Evolutionary conservation across 2,329 filamentous ascomycete species (phyloP).

Genomic region (Grosmannia huntii): DNA sequence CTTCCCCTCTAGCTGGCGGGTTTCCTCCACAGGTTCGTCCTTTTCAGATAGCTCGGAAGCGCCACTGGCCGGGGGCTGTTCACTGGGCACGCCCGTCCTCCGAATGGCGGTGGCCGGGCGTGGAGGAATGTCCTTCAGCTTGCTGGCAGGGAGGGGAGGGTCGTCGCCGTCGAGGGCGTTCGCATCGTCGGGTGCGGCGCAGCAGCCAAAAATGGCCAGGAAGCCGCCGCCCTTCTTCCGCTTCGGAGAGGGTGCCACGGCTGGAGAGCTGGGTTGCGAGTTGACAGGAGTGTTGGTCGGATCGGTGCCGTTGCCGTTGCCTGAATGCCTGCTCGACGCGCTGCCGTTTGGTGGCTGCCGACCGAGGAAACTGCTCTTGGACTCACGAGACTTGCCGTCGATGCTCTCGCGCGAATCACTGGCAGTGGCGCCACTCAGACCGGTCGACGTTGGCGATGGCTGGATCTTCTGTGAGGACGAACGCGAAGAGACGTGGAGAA

Average conservation of each 20-base stretch:
- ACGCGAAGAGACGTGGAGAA: slow-evolving; percentile 47
- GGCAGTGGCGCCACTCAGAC: slow-evolving; percentile 45
- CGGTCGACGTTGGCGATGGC: slow-evolving; percentile 45
- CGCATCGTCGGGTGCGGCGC: slow-evolving; percentile 47
- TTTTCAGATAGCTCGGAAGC: slow-evolving; percentile 36
- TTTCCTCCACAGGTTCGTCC: slow-evolving; percentile 21
- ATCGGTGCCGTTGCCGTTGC: slow-evolving; percentile 36
- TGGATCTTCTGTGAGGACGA: slow-evolving; percentile 50
- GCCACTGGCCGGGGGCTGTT: slow-evolving; percentile 29
- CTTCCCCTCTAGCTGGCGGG: slow-evolving; percentile 9
- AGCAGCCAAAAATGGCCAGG: slow-evolving; percentile 53
- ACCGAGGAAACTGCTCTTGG: slow-evolving; percentile 50
- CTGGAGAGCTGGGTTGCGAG: slow-evolving; percentile 39
- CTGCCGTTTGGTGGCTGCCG: slow-evolving; percentile 50
- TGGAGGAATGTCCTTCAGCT: slow-evolving; percentile 43
- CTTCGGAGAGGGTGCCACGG: slow-evolving; percentile 29
- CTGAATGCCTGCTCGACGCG: slow-evolving; percentile 49
- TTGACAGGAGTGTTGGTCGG: slow-evolving; percentile 34
- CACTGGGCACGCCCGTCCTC: slow-evolving; percentile 38
- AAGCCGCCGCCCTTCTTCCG: slow-evolving; percentile 39
- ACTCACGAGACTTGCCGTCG: slow-evolving; percentile 51
- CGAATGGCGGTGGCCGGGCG: slow-evolving; percentile 42
- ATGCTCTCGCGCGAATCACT: slow-evolving; percentile 50
- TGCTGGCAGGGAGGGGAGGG: slow-evolving; percentile 39
- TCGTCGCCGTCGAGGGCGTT: slow-evolving; percentile 40